Percentiles rank a stretch among this genome's conserved stretches.
Evolutionary conservation across 768 basidiomycete species (phyloP).

Genomic region (Auricularia auricula-judae): DNA sequence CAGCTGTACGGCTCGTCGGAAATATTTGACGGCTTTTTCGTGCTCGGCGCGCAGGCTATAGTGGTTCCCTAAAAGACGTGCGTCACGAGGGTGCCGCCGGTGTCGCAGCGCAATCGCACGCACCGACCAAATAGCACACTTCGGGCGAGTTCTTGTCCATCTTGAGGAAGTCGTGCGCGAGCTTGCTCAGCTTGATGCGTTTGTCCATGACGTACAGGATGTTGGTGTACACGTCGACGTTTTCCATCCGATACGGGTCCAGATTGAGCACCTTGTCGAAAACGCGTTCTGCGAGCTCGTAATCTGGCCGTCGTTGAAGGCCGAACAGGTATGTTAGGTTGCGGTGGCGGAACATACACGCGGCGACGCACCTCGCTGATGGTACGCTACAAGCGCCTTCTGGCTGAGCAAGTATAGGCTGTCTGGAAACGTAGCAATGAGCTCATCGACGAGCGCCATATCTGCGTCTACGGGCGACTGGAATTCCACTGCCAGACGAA

Average conservation of each 20-base stretch:
- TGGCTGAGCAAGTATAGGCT: slow-evolving; percentile 82
- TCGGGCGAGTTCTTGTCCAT: slow-evolving; percentile 92
- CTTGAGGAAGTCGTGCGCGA: slow-evolving; percentile 84
- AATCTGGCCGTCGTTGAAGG: slow-evolving; percentile 43
- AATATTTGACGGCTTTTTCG: slow-evolving; percentile 93
- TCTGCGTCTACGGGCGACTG: slow-evolving; percentile 85
- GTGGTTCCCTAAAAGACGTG: slow-evolving; percentile 66
- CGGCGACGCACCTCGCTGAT: slow-evolving; percentile 63
- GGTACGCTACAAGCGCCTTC: slow-evolving; percentile 78
- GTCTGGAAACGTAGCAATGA: slow-evolving; percentile 71
- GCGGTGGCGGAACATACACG: not conserved
- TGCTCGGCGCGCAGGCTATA: slow-evolving; percentile 90
- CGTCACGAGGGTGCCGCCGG: too few species aligned
- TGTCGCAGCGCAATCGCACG: slow-evolving; percentile 15
- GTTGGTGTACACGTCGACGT: slow-evolving; percentile 93
- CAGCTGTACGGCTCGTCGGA: slow-evolving; percentile 86
- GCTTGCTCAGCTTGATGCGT: slow-evolving; percentile 72
- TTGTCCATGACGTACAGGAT: slow-evolving; percentile 94
- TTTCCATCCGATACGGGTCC: slow-evolving; percentile 86
- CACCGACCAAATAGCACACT: slow-evolving; percentile 91
- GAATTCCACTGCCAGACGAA: slow-evolving; percentile 81
- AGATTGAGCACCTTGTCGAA: slow-evolving; percentile 72
- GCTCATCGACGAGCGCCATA: slow-evolving; percentile 65
- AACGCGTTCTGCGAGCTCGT: slow-evolving; percentile 70
- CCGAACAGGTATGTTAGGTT: not conserved